These are phyloP conservation scores for Diaporthe vaccinii DNA, from an alignment of 2,329 filamentous ascomycete species.

Conservation along the genomic window DNA sequence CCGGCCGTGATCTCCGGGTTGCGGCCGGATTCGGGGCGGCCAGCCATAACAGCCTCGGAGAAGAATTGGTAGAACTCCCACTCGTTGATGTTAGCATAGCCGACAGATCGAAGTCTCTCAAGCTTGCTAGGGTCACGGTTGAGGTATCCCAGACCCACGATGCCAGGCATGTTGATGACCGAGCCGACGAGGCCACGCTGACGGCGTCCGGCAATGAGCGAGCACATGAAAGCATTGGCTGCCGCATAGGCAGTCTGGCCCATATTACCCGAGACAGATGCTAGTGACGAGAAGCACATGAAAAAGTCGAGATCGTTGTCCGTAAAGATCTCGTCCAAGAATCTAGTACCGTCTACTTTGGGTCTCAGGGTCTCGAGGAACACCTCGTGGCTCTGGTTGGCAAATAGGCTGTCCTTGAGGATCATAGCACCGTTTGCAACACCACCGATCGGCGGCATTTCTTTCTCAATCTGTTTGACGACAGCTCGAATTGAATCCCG, in stretches of 20 bases:
- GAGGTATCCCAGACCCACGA: slow-evolving; percentile 58
- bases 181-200: slow-evolving; percentile 54
- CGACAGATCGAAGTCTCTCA: slow-evolving; percentile 29
- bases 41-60: slow-evolving; percentile 54
- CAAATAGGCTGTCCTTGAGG: slow-evolving; percentile 37
- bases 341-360: slow-evolving; percentile 46
- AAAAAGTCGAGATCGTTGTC: slow-evolving; percentile 48
- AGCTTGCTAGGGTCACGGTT: slow-evolving; percentile 38
- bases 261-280: slow-evolving; percentile 45
- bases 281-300: slow-evolving; percentile 49
- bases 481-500: background rate
- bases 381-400: slow-evolving; percentile 37
- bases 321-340: slow-evolving; percentile 46
- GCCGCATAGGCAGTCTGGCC: slow-evolving; percentile 59
- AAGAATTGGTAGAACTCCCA: slow-evolving; percentile 57
- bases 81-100: slow-evolving; percentile 46
- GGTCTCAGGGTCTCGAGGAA: slow-evolving; percentile 43
- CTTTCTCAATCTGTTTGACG: background rate
- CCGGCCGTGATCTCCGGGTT: slow-evolving; percentile 28
- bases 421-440: slow-evolving; percentile 42
- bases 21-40: slow-evolving; percentile 1
- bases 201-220: slow-evolving; percentile 51
- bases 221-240: slow-evolving; percentile 56
- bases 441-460: slow-evolving; percentile 32
- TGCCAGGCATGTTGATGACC: slow-evolving; percentile 55